A percentile compares a stretch with the other conserved stretches of the same genome.
phyloP scores from a whole-genome alignment of 768 basidiomycete genomes.

The Panus rudis region DNA sequence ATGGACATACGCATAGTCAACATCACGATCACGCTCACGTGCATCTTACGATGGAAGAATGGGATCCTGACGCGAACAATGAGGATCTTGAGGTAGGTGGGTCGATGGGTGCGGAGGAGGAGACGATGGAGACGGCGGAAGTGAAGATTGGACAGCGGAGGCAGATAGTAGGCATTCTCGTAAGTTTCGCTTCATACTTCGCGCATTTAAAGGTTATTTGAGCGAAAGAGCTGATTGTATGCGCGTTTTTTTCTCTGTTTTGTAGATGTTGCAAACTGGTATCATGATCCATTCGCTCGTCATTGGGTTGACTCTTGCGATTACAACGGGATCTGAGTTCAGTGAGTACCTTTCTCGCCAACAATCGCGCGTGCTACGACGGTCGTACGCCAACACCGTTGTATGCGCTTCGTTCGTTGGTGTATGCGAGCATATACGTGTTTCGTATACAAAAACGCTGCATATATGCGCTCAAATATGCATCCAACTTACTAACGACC shows the following conservation, averaged over 20 bases:
- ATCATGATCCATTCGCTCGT: slow-evolving; percentile 84
- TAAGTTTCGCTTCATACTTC: slow-evolving; percentile 28
- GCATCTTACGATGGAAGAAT: slow-evolving; percentile 14
- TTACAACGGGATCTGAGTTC: slow-evolving; percentile 64
- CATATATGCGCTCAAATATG: too few species aligned
- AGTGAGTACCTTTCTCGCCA: slow-evolving; percentile 37
- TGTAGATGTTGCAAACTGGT: slow-evolving; percentile 70
- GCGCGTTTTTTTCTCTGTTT: background rate
- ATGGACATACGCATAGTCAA: slow-evolving; percentile 10
- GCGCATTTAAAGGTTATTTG: background rate
- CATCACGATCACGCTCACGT: slow-evolving; percentile 16
- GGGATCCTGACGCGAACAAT: slow-evolving; percentile 9
- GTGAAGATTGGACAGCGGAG: slow-evolving; percentile 34
- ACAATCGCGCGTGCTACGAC: background rate
- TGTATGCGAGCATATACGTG: too few species aligned
- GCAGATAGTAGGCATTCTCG: slow-evolving; percentile 71
- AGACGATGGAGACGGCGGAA: slow-evolving; percentile 8
- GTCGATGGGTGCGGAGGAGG: slow-evolving; percentile 8
- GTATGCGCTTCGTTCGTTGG: background rate
- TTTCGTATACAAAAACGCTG: too few species aligned
- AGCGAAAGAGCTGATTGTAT: too few species aligned
- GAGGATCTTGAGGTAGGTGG: slow-evolving; percentile 1
- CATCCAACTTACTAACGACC: too few species aligned
- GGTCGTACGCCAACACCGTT: background rate
- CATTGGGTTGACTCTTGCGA: slow-evolving; percentile 70